A percentile compares a stretch with the other conserved stretches of the same genome.
These are phyloP conservation scores for Boletus rubropictus DNA, from an alignment of 768 basidiomycete species.

Conservation along the genomic window DNA sequence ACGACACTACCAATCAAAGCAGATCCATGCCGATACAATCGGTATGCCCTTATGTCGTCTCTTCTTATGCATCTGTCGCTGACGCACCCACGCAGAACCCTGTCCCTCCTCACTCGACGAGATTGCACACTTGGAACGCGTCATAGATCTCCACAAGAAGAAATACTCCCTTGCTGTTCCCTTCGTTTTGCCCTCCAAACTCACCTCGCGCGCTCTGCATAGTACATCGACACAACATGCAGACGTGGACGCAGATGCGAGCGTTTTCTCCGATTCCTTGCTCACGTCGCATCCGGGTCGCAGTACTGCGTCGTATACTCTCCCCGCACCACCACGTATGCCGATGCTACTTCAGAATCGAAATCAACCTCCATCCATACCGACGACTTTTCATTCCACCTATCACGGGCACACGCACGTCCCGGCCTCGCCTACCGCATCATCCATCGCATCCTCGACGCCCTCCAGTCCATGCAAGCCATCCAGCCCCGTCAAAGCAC, in stretches of 20 bases:
- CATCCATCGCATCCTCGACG: conserved; percentile 25
- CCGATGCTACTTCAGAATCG: conserved; percentile 9
- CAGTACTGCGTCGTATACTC: conserved; percentile 1
- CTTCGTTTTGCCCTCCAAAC: conserved; percentile 38
- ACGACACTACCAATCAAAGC: conserved; percentile 37
- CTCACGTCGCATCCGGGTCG: not conserved
- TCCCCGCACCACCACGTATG: conserved; percentile 11
- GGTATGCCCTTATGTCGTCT: conserved; percentile 33
- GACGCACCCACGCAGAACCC: conserved; percentile 28
- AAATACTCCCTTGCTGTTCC: conserved; percentile 43
- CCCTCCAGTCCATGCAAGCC: conserved; percentile 27
- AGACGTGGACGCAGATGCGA: not conserved
- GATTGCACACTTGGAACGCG: conserved; percentile 48
- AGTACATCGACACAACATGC: not conserved
- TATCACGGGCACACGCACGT: conserved; percentile 1
- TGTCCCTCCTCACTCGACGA: conserved; percentile 55
- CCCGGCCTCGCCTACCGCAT: conserved; percentile 19
- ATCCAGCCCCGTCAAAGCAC: conserved; percentile 19
- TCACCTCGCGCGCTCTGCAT: conserved; percentile 3
- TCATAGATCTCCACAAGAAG: conserved; percentile 47
- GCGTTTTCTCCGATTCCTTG: conserved; percentile 13
- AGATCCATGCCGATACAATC: conserved; percentile 45
- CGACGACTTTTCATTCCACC: not conserved
- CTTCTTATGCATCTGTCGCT: not conserved
- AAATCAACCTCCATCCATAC: not conserved